Base-by-base conservation (phyloP, 2,329 filamentous ascomycete species). In the Paramyrothecium roridum region DNA sequence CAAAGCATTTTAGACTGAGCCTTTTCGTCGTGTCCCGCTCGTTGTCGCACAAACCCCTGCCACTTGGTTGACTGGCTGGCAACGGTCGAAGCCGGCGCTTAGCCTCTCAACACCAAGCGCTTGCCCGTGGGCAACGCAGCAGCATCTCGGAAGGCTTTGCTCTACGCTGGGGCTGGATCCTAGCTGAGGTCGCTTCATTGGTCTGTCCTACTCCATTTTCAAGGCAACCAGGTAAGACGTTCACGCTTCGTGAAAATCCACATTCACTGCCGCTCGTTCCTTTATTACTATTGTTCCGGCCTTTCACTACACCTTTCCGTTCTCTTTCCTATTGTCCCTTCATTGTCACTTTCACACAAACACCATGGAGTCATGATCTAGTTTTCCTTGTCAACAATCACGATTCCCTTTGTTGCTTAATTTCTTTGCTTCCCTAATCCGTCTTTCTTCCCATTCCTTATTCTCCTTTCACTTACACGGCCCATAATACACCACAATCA, bases 281-380 rank as follows among this genome's bases (percentile, higher is more conserved):
- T 57, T 65, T 67, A 67, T 67, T 67, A 63, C 63, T 54, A 52
- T 60, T 58, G 56, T 57, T 52, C 30, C 56, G 58, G 52, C 55
- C 56, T 50, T 50, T 47, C 57, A 54, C 50, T 49, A 11, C 54
- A 20, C 51, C 23, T 53, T 40, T 20, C n/a, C 17, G 43, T 48
- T 43, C 46, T 19, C 20, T 51, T 50, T 30, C 48, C n/a, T 33
- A 52, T 47, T 55, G 20, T 50, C 40, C 54, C 52, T 59, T 53
- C 30, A 19, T 34, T 54, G 54, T 59, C 56, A 54, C 53, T 59
- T 54, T 37, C 57, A 55, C 57, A 53, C 37, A 56, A 56, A 57
- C 58, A 60, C 52, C 52, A 55, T 49, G 30, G 54, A 53, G 34
- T 56, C 48, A 52, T 47, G 50, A 57, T 49, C 54, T 60, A 57